Conservation (phyloP, 306 rosid species). For the Canavalia ensiformis region DNA sequence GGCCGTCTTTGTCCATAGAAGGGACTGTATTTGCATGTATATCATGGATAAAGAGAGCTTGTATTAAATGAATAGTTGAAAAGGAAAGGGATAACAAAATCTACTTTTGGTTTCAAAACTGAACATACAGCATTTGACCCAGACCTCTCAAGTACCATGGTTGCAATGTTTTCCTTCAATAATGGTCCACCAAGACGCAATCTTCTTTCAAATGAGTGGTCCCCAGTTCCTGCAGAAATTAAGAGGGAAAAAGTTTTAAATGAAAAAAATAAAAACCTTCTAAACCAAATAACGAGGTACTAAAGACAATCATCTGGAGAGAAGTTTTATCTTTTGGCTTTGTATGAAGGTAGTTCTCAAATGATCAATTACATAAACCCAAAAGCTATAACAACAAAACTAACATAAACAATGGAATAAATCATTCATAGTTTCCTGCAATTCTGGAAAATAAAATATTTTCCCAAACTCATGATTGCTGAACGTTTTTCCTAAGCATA, state of each 20-base stretch:
- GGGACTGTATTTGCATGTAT: neutral
- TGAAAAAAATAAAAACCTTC: neutral
- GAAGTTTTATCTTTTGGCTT: neutral
- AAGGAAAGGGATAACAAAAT: neutral
- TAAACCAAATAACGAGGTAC: neutral
- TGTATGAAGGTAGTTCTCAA: neutral
- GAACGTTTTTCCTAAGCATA: neutral
- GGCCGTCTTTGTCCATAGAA: neutral
- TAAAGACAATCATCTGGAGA: neutral
- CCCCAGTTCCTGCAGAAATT: constrained; percentile 2
- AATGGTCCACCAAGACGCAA: constrained; percentile 3
- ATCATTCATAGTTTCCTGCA: neutral
- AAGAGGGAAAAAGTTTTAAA: neutral
- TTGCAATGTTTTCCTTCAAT: neutral
- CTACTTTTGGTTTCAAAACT: neutral
- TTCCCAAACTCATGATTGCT: constrained; percentile 1
- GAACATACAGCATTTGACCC: neutral
- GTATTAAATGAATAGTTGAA: neutral
- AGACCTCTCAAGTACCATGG: neutral
- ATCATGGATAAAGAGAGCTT: neutral
- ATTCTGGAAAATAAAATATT: neutral
- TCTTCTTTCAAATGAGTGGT: neutral
- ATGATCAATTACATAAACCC: neutral
- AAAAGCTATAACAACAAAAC: neutral
- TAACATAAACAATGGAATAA: neutral